Conservation (phyloP, 2,329 filamentous ascomycete genomes). For the Aspergillus arachidicola region DNA sequence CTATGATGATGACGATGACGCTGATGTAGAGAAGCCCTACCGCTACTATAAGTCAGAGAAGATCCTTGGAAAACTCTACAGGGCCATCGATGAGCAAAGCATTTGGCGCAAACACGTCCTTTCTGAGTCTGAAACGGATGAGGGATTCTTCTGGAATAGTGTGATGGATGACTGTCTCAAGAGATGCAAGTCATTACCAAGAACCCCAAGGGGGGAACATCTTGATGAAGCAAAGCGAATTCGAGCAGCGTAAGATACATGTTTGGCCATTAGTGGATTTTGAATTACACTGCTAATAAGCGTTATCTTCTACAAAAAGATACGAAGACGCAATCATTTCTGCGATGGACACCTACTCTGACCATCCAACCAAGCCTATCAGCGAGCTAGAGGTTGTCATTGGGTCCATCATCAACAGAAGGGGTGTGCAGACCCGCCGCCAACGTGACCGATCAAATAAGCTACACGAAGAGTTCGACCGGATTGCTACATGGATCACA, state of each 20-base stretch:
- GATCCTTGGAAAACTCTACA: slow-evolving; percentile 70
- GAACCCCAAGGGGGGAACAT: slow-evolving; percentile 15
- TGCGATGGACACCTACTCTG: slow-evolving; percentile 51
- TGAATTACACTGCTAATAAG: slow-evolving; percentile 7
- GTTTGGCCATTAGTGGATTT: not conserved
- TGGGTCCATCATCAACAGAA: slow-evolving; percentile 59
- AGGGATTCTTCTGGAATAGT: slow-evolving; percentile 18
- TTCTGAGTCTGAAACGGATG: slow-evolving; percentile 2
- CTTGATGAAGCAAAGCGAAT: slow-evolving; percentile 18
- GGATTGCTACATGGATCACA: slow-evolving; percentile 21
- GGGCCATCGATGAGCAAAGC: slow-evolving; percentile 70
- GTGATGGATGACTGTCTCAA: slow-evolving; percentile 8
- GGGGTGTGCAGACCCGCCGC: slow-evolving; percentile 39
- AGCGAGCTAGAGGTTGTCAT: slow-evolving; percentile 60
- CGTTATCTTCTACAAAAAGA: slow-evolving; percentile 27
- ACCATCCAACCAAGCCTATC: slow-evolving; percentile 44
- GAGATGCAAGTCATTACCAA: slow-evolving; percentile 11
- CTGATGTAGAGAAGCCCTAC: slow-evolving; percentile 49
- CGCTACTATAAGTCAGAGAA: slow-evolving; percentile 70
- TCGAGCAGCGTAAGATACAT: slow-evolving; percentile 10
- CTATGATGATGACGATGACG: slow-evolving; percentile 49
- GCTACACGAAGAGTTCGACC: slow-evolving; percentile 48
- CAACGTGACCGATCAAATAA: slow-evolving; percentile 46
- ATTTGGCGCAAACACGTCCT: slow-evolving; percentile 46
- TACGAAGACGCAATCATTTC: slow-evolving; percentile 57